Evolutionary conservation across 768 basidiomycete species (phyloP).

Genomic region (Lactarius quietus): DNA sequence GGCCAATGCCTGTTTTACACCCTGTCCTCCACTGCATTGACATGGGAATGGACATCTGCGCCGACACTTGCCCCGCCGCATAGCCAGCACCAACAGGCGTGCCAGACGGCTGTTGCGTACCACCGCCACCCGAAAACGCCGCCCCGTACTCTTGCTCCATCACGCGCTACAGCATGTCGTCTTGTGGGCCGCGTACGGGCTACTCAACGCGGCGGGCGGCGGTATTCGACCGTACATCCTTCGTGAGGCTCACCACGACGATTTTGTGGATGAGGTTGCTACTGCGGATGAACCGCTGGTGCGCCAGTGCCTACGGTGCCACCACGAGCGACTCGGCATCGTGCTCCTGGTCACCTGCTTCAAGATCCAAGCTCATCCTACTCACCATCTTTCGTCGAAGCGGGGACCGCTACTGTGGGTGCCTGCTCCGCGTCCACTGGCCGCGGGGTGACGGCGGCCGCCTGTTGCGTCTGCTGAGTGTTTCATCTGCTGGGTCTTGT

Average conservation of each 20-base stretch:
- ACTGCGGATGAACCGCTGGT: conserved; percentile 35
- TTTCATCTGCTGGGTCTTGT: conserved; percentile 87
- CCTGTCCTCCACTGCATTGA: conserved; percentile 28
- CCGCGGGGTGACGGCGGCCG: conserved; percentile 7
- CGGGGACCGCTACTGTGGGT: conserved; percentile 22
- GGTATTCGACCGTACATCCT: conserved; percentile 47
- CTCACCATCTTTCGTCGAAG: conserved; percentile 24
- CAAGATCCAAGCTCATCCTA: conserved; percentile 41
- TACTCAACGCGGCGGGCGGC: conserved; percentile 69
- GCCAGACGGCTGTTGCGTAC: conserved; percentile 1
- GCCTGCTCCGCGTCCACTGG: conserved; percentile 28
- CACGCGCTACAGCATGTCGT: conserved; percentile 89
- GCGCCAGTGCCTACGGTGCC: not conserved
- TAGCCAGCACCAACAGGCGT: conserved; percentile 16
- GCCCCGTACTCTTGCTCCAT: conserved; percentile 84
- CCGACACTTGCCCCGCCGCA: conserved; percentile 27
- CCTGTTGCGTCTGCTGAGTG: conserved; percentile 40
- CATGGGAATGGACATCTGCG: conserved; percentile 9
- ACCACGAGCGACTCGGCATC: conserved; percentile 41
- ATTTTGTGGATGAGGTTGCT: conserved; percentile 42
- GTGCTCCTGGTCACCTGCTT: conserved; percentile 39
- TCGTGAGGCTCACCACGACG: conserved; percentile 62
- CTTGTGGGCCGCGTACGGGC: conserved; percentile 84
- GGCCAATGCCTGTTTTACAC: conserved; percentile 31
- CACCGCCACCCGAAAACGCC: conserved; percentile 21